A percentile compares a stretch with the other conserved stretches of the same genome.
phyloP scores from a whole-genome alignment of 2,329 filamentous ascomycete genomes.

The Niveomyces coronatus region DNA sequence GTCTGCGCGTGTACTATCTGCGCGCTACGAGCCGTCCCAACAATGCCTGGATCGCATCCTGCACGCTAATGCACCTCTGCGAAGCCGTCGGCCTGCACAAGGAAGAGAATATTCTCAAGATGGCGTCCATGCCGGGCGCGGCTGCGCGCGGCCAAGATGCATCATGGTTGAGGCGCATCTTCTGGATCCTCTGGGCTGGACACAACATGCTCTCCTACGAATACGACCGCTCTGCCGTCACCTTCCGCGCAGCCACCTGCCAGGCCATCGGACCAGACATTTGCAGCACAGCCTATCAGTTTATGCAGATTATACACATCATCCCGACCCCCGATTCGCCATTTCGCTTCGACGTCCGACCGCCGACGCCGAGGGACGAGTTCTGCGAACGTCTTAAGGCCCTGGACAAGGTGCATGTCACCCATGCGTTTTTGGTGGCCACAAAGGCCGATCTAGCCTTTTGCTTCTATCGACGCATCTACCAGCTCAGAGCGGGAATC shows the following conservation, averaged over 20 bases:
- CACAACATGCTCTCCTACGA: constrained; percentile 15
- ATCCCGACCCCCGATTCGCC: constrained; percentile 15
- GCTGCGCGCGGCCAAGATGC: constrained; percentile 11
- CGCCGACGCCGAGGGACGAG: constrained; percentile 10
- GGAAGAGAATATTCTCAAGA: constrained; percentile 15
- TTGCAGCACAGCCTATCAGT: constrained; percentile 15
- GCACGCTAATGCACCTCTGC: constrained; percentile 14
- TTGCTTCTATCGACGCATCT: constrained; percentile 17
- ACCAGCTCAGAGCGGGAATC: constrained; percentile 13
- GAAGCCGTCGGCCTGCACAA: constrained; percentile 16
- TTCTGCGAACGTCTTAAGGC: constrained; percentile 13
- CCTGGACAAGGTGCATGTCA: constrained; percentile 9
- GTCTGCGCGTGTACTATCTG: constrained; percentile 14
- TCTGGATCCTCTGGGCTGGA: constrained; percentile 15
- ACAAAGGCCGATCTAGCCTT: constrained; percentile 16
- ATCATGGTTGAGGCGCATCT: constrained; percentile 14
- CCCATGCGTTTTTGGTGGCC: constrained; percentile 14
- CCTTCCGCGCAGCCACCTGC: constrained; percentile 14
- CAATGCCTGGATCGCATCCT: constrained; percentile 17
- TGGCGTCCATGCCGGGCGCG: constrained; percentile 12
- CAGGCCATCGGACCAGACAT: constrained; percentile 9
- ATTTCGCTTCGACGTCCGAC: constrained; percentile 11
- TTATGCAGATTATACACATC: constrained; percentile 13
- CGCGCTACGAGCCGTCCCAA: constrained; percentile 15
- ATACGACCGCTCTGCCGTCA: constrained; percentile 15